Evolutionary conservation across 345 rosid genomes (phyloP).

Genomic region (Geranium rotundifolium): DNA sequence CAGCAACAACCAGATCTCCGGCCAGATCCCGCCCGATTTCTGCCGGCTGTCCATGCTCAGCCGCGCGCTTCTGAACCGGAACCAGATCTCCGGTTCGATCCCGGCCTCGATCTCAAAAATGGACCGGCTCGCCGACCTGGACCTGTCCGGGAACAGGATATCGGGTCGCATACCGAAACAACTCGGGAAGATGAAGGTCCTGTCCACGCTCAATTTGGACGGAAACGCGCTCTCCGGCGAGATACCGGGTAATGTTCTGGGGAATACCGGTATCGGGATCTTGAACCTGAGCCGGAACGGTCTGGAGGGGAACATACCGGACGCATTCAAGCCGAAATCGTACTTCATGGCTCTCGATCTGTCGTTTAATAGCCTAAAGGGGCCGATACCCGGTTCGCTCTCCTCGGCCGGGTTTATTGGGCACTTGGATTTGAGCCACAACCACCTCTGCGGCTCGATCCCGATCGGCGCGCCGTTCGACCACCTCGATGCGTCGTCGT

Average conservation of each 20-base stretch:
- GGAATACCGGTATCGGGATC: constrained; percentile 50
- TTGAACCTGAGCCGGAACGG: constrained; percentile 69
- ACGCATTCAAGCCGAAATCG: constrained; percentile 58
- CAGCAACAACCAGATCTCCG: constrained; percentile 52
- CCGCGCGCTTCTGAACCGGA: constrained; percentile 57
- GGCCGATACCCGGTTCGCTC: constrained; percentile 55
- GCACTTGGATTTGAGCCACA: constrained; percentile 77
- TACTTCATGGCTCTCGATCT: constrained; percentile 73
- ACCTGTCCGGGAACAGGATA: constrained; percentile 50
- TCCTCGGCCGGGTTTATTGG: constrained; percentile 56
- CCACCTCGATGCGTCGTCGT: constrained; percentile 59
- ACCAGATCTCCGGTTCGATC: constrained; percentile 64
- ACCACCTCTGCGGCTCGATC: constrained; percentile 79
- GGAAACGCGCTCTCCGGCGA: constrained; percentile 48
- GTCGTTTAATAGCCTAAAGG: constrained; percentile 54
- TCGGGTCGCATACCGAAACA: constrained; percentile 47
- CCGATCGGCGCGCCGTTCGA: constrained; percentile 77
- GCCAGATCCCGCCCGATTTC: constrained; percentile 54
- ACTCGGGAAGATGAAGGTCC: constrained; percentile 70
- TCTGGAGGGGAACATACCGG: constrained; percentile 67
- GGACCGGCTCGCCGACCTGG: constrained; percentile 73
- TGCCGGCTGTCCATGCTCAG: constrained; percentile 73
- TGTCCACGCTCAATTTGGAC: constrained; percentile 62
- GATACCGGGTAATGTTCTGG: constrained; percentile 41
- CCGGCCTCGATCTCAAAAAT: constrained; percentile 53